Conservation (phyloP, 108 stramenopile species). For the Cyclotella choctawhatcheeana region DNA sequence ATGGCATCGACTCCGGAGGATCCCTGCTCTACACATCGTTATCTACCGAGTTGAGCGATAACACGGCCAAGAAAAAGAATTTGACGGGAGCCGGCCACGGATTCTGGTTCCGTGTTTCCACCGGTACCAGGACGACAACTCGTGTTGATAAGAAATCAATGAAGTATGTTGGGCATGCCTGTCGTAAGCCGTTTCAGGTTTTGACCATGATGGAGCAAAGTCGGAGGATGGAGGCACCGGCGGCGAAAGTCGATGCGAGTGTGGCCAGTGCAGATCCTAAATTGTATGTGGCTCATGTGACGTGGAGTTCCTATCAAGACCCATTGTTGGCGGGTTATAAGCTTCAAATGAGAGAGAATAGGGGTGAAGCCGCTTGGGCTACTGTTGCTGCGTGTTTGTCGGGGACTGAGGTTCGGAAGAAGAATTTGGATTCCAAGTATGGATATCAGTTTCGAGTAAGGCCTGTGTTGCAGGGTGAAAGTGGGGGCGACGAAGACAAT, state of each 20-base stretch:
- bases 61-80: slow-evolving; percentile 73
- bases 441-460: slow-evolving; percentile 86
- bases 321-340: slow-evolving; percentile 52
- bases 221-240: slow-evolving; percentile 38
- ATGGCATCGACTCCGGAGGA: slow-evolving; percentile 51
- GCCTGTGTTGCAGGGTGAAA: slow-evolving; percentile 48
- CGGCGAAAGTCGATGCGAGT: slow-evolving; percentile 34
- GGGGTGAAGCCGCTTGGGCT: slow-evolving; percentile 60
- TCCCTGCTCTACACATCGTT: slow-evolving; percentile 58
- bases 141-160: slow-evolving; percentile 41
- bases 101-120: slow-evolving; percentile 72
- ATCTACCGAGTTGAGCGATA: slow-evolving; percentile 56
- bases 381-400: slow-evolving; percentile 70
- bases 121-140: slow-evolving; percentile 38
- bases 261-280: slow-evolving; percentile 53
- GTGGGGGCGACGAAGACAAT: slow-evolving; percentile 40
- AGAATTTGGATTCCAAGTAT: slow-evolving; percentile 66
- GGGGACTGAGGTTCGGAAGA: slow-evolving; percentile 71
- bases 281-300: slow-evolving; percentile 59
- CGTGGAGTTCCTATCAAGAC: slow-evolving; percentile 20
- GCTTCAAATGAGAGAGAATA: slow-evolving; percentile 83
- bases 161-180: slow-evolving; percentile 44
- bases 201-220: slow-evolving; percentile 49
- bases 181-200: slow-evolving; percentile 34
- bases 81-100: slow-evolving; percentile 53